Base-by-base conservation (phyloP, 2,329 filamentous ascomycete species). In the Ophiognomonia clavigignenti-juglandacearum region DNA sequence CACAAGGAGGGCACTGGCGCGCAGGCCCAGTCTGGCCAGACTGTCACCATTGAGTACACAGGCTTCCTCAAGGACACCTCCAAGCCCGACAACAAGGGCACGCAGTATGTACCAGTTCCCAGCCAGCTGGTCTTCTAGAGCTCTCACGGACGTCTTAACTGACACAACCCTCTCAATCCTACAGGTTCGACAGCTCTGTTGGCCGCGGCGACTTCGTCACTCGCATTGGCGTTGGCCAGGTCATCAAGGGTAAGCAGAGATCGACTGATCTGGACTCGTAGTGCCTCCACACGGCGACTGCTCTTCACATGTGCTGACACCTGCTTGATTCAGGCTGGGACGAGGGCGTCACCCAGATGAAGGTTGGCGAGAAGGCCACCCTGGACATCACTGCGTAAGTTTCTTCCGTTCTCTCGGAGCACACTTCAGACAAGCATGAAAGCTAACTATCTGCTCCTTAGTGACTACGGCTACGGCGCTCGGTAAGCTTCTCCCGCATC, bases 1-100 rank as follows among this genome's bases (percentile, higher is more conserved):
- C 65, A 83, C 58, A 61, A 69, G 29, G 67, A 77, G 53, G 91
- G 92, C 61, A 75, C 77, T 60, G 74, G 75, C 48, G 64, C 81
- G 59, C 72, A 68, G 55, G 87, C 92, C 48, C 62, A 69, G 55
- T 59, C 62, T 14, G 86, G 88, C 56, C 82, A 96, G 65, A 80
- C 70, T 22, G 88, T 97, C 61, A 80, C 78, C 61, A 95, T 97
- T 63, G 82, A 93, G 70, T 97, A 97, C 77, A 93, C 86, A 35
- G 93, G 93, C 59, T 96, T 75, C 70, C 77, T 97, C 54, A 86
- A 85, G 69, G 84, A 95, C 61, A 61, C 72, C 19, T 69, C 61
- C 54, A 69, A 80, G 64, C 67, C 77, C 16, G 74, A 80, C 48
- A 73, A 79, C 61, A 81, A 86, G 77, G 91, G 91, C 59, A 69